Evolutionary conservation across 768 basidiomycete genomes (phyloP).

Genomic region (Serendipita vermifera): DNA sequence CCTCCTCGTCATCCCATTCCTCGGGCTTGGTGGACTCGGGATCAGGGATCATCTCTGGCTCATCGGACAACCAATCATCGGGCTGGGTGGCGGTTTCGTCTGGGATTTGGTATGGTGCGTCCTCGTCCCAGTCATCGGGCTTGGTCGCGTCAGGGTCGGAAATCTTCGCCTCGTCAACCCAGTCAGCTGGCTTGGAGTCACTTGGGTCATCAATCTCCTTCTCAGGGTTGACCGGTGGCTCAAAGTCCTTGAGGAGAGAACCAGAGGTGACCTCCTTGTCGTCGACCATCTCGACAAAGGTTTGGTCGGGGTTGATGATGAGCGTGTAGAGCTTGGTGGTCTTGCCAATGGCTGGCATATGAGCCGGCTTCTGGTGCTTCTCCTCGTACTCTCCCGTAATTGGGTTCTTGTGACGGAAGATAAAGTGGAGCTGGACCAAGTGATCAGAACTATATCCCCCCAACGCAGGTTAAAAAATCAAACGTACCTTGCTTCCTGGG

Average conservation of each 20-base stretch:
- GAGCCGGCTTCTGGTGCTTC: slow-evolving; percentile 81
- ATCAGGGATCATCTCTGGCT: slow-evolving; percentile 67
- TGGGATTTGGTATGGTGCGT: slow-evolving; percentile 79
- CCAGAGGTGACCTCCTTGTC: slow-evolving; percentile 70
- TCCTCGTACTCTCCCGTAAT: slow-evolving; percentile 88
- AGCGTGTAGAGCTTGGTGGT: slow-evolving; percentile 90
- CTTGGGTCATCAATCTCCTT: slow-evolving; percentile 84
- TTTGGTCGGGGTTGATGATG: slow-evolving; percentile 84
- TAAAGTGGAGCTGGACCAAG: slow-evolving; percentile 77
- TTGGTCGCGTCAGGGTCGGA: slow-evolving; percentile 73
- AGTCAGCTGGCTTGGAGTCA: slow-evolving; percentile 80
- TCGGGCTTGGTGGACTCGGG: slow-evolving; percentile 95
- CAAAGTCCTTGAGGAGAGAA: slow-evolving; percentile 83
- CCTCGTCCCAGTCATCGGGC: slow-evolving; percentile 98
- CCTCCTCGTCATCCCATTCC: slow-evolving; percentile 99
- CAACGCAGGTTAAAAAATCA: neutral
- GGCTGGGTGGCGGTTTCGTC: slow-evolving; percentile 74
- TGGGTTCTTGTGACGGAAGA: slow-evolving; percentile 96
- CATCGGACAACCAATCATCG: slow-evolving; percentile 91
- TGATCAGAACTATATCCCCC: neutral
- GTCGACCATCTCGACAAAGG: slow-evolving; percentile 84
- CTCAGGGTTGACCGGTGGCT: slow-evolving; percentile 82
- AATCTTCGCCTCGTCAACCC: slow-evolving; percentile 87
- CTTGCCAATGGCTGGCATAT: slow-evolving; percentile 79
- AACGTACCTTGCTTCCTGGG: slow-evolving; percentile 70